A percentile compares a stretch with the other conserved stretches of the same genome.
Evolutionary conservation across 2,329 filamentous ascomycete genomes (phyloP).

Genomic region (Fusarium nurragi): DNA sequence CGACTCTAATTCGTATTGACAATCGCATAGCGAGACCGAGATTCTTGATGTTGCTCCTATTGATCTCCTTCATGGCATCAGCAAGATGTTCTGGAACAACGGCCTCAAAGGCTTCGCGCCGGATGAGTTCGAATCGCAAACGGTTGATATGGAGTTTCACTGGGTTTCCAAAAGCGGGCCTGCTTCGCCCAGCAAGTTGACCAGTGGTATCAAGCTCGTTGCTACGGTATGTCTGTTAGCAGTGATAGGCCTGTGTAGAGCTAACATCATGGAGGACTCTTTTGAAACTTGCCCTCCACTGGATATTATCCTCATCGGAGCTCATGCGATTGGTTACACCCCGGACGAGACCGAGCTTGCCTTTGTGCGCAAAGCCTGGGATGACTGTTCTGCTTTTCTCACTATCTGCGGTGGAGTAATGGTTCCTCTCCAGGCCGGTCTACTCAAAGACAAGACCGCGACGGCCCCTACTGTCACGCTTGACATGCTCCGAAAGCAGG

Average conservation of each 20-base stretch:
- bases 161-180: slow-evolving; percentile 47
- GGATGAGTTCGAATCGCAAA: slow-evolving; percentile 27
- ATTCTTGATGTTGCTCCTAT: slow-evolving; percentile 50
- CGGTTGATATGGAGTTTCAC: slow-evolving; percentile 46
- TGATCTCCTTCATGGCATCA: slow-evolving; percentile 42
- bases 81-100: slow-evolving; percentile 25
- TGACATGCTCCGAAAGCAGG: slow-evolving; percentile 35
- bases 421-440: slow-evolving; percentile 47
- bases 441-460: slow-evolving; percentile 51
- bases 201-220: slow-evolving; percentile 42
- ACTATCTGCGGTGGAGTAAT: slow-evolving; percentile 52
- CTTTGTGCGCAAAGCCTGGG: slow-evolving; percentile 50
- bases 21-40: slow-evolving; percentile 44
- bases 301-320: slow-evolving; percentile 55
- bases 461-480: slow-evolving; percentile 50
- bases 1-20: neutral
- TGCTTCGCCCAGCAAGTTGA: slow-evolving; percentile 29
- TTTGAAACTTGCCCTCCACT: slow-evolving; percentile 53
- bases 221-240: slow-evolving; percentile 41
- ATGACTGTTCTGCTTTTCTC: slow-evolving; percentile 51
- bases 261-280: slow-evolving; percentile 45
- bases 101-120: slow-evolving; percentile 31
- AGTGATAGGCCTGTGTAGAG: fast-evolving
- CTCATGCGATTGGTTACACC: slow-evolving; percentile 44
- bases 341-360: slow-evolving; percentile 48